A percentile compares a stretch with the other conserved stretches of the same genome.
Evolutionary conservation across 768 basidiomycete species (phyloP).

Genomic region (Rhizopogon vinicolor): DNA sequence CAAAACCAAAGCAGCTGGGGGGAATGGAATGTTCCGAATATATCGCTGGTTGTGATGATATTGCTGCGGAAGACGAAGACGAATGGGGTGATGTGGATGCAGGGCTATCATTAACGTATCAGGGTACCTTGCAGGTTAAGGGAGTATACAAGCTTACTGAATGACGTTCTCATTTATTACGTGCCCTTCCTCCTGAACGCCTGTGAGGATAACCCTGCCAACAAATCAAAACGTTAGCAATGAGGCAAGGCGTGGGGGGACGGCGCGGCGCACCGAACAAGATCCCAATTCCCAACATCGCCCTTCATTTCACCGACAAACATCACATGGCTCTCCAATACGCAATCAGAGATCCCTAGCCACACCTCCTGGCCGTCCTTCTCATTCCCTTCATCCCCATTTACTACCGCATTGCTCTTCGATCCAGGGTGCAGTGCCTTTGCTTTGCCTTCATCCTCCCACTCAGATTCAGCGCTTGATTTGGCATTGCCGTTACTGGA

Average conservation of each 20-base stretch:
- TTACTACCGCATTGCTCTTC: background rate
- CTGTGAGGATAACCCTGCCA: background rate
- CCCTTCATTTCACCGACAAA: conserved; percentile 44
- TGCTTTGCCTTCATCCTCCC: background rate
- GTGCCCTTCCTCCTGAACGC: background rate
- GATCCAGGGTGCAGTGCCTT: background rate
- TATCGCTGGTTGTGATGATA: too few relatives aligned
- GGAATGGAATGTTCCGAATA: background rate
- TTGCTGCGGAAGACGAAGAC: background rate
- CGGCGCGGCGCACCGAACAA: conserved; percentile 24
- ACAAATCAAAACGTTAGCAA: background rate
- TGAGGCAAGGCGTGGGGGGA: background rate
- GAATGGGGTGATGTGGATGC: too few relatives aligned
- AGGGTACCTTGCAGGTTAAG: background rate
- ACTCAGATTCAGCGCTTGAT: background rate
- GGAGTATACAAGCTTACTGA: background rate
- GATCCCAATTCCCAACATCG: conserved; percentile 60
- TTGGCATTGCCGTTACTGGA: background rate
- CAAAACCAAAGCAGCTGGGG: conserved; percentile 1
- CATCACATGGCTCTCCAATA: conserved; percentile 63
- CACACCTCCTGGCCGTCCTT: background rate
- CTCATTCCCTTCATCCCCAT: background rate
- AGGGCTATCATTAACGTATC: too few relatives aligned
- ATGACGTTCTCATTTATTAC: background rate
- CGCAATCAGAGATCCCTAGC: conserved; percentile 26